Evolutionary conservation across 805 yeast species (phyloP).

Genomic region (Candida alai): DNA sequence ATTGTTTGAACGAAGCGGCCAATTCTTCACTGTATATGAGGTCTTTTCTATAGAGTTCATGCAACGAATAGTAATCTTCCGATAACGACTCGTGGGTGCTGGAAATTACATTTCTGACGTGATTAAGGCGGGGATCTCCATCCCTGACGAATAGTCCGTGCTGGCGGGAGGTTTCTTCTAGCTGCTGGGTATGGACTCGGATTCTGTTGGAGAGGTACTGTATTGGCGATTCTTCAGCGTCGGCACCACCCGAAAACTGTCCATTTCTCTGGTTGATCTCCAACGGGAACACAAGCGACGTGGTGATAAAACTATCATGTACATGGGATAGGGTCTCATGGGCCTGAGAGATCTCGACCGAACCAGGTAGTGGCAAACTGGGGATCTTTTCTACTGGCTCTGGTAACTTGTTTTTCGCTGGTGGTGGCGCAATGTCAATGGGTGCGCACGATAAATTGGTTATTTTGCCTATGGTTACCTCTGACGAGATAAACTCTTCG

Average conservation of each 20-base stretch:
- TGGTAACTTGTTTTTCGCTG: background rate
- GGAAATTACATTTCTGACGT: slow-evolving; percentile 24
- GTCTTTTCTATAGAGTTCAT: slow-evolving; percentile 44
- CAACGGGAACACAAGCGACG: slow-evolving; percentile 2
- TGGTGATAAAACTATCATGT: background rate
- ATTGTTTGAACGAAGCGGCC: slow-evolving; percentile 26
- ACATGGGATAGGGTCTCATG: slow-evolving; percentile 2
- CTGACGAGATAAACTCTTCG: slow-evolving; percentile 16
- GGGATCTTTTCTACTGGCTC: background rate
- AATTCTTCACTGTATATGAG: slow-evolving; percentile 22
- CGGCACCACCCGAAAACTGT: too few relatives aligned
- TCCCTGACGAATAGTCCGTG: slow-evolving; percentile 25
- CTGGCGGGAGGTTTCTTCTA: slow-evolving; percentile 17
- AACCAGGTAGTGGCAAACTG: background rate
- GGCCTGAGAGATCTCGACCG: slow-evolving; percentile 4
- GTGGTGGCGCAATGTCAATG: too few relatives aligned
- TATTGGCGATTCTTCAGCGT: slow-evolving; percentile 11
- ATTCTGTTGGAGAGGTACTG: slow-evolving; percentile 12
- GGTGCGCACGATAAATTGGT: background rate
- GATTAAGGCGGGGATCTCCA: slow-evolving; percentile 32
- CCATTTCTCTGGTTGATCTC: background rate
- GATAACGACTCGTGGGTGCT: slow-evolving; percentile 34
- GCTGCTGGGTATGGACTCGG: slow-evolving; percentile 15
- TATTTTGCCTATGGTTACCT: background rate
- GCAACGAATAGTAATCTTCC: slow-evolving; percentile 40